phyloP scores from a whole-genome alignment of 2,329 filamentous ascomycete species.

The Pyrenophora graminea region DNA sequence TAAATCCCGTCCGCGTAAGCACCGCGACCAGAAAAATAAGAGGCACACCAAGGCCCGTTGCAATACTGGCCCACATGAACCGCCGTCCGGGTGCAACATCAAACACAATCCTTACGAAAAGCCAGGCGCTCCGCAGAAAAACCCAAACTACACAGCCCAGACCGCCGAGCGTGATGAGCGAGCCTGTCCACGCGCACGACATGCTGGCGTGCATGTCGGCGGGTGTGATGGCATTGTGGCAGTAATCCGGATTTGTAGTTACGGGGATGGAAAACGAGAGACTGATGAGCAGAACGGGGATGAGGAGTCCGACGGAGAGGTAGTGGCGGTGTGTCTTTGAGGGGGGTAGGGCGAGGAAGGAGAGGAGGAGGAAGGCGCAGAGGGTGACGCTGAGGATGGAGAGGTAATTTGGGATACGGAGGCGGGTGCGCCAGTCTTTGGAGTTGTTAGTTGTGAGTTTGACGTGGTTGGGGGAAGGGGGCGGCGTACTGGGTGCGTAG shows the following conservation, averaged over 20 bases:
- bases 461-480: neutral
- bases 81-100: constrained; percentile 35
- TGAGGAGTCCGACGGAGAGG: constrained; percentile 77
- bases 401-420: constrained; percentile 72
- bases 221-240: constrained; percentile 82
- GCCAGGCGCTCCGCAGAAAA: constrained; percentile 44
- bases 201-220: constrained; percentile 75
- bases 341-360: neutral
- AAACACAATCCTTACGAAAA: constrained; percentile 48
- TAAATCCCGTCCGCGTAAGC: constrained; percentile 42
- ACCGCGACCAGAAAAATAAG: constrained; percentile 28
- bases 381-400: constrained; percentile 70
- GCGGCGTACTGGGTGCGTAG: constrained; percentile 56
- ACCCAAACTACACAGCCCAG: constrained; percentile 78
- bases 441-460: neutral
- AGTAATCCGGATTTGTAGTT: constrained; percentile 72
- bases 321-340: too few species aligned
- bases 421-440: constrained; percentile 34
- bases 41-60: constrained; percentile 33
- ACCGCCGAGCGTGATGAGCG: constrained; percentile 76
- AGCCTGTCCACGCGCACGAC: constrained; percentile 79
- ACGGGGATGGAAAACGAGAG: constrained; percentile 84
- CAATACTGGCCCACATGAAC: constrained; percentile 39
- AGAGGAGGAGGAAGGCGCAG: constrained; percentile 60
- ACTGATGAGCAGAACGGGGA: constrained; percentile 72